These are phyloP conservation scores for Daldinia grandis DNA, from an alignment of 495 filamentous ascomycete genomes.

Conservation along the genomic window DNA sequence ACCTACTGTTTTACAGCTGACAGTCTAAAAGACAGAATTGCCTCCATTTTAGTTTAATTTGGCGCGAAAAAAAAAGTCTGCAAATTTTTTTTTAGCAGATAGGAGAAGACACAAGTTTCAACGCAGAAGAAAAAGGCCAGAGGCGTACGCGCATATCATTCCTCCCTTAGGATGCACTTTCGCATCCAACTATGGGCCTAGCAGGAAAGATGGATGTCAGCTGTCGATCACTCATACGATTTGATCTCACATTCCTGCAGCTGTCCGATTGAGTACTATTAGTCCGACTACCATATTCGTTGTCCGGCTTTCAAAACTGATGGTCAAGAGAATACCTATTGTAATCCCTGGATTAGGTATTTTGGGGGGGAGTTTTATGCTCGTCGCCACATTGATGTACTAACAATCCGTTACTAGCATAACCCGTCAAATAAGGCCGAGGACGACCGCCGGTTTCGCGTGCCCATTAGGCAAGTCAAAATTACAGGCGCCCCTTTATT, in stretches of 20 bases:
- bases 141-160: constrained; percentile 35
- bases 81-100: constrained; percentile 14
- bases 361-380: constrained; percentile 8
- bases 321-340: constrained; percentile 13
- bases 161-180: constrained; percentile 34
- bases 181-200: constrained; percentile 35
- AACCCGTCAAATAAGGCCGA: constrained; percentile 32
- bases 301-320: constrained; percentile 19
- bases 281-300: constrained; percentile 31
- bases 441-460: constrained; percentile 23
- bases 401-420: constrained; percentile 7
- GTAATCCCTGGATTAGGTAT: constrained; percentile 12
- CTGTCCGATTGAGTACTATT: constrained; percentile 38
- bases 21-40: constrained; percentile 19
- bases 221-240: constrained; percentile 43
- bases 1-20: constrained; percentile 13
- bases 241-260: constrained; percentile 41
- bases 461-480: constrained; percentile 22
- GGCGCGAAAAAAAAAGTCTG: constrained; percentile 7
- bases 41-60: constrained; percentile 25
- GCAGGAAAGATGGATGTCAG: constrained; percentile 36
- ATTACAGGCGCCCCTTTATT: constrained; percentile 18
- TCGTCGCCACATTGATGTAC: constrained; percentile 18
- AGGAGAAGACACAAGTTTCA: constrained; percentile 17
- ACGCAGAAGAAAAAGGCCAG: constrained; percentile 14